Evolutionary conservation across 164 flowering plant genomes (phyloP).

Genomic region (Pachysandra terminalis): DNA sequence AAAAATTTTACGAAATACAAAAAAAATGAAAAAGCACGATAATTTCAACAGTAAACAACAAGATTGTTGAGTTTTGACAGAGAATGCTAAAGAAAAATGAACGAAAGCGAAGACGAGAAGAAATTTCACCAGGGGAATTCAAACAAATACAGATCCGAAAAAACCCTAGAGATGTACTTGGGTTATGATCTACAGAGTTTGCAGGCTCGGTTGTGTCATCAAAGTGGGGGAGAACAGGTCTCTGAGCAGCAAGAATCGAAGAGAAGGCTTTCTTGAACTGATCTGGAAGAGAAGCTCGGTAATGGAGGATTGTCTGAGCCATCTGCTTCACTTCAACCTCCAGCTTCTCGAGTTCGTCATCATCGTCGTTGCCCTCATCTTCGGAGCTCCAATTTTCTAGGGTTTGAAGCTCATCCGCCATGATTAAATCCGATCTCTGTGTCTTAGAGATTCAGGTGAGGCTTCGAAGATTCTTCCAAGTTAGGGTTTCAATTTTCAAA

Average conservation of each 20-base stretch:
- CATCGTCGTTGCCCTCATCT: constrained; percentile 4
- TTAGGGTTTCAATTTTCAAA: constrained; percentile 9
- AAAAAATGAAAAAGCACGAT: no score
- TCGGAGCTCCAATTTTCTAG: constrained; percentile 4
- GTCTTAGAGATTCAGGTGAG: background rate
- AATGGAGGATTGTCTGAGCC: constrained; percentile 42
- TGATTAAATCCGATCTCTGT: constrained; percentile 6
- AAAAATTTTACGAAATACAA: no score
- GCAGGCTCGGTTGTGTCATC: constrained; percentile 24
- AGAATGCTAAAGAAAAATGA: no score
- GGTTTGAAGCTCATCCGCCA: constrained; percentile 18
- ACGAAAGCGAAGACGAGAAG: no score
- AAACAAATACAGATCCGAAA: constrained; percentile 1
- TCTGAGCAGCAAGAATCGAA: constrained; percentile 35
- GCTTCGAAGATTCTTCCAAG: background rate
- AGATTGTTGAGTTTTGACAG: no score
- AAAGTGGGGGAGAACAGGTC: constrained; percentile 29
- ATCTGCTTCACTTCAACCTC: constrained; percentile 39
- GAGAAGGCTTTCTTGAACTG: constrained; percentile 35
- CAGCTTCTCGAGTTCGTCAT: constrained; percentile 29
- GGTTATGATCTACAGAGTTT: constrained; percentile 14
- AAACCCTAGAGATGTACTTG: constrained; percentile 26
- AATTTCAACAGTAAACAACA: no score
- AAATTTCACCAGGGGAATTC: background rate
- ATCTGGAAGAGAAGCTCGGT: constrained; percentile 43